Conservation (phyloP, 192 early-diverging fungal species). For the Gamsiella multidivaricata region DNA sequence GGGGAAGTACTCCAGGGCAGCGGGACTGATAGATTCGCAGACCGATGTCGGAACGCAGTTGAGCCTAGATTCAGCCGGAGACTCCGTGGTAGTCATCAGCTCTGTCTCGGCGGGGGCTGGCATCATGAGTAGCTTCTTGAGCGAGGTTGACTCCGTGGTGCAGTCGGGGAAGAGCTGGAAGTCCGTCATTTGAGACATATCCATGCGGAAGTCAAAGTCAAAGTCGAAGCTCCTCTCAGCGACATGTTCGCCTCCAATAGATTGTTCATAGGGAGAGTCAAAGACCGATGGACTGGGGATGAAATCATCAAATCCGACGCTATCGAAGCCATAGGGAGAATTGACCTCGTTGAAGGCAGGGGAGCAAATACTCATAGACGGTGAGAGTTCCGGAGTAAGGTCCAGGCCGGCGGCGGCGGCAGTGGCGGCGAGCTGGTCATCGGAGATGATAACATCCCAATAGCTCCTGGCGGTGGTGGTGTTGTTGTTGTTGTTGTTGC, state of each 20-base stretch:
- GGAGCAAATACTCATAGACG: constrained; percentile 30
- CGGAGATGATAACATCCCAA: constrained; percentile 9
- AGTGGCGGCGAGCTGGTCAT: constrained; percentile 1
- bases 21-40: constrained; percentile 7
- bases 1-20: neutral
- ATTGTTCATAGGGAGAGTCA: constrained; percentile 24
- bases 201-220: constrained; percentile 16
- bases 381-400: constrained; percentile 37
- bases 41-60: neutral
- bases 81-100: neutral
- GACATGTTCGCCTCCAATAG: neutral
- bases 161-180: constrained; percentile 40
- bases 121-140: constrained; percentile 12
- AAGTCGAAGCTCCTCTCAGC: constrained; percentile 1
- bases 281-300: constrained; percentile 25
- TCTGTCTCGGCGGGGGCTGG: neutral
- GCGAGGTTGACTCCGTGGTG: constrained; percentile 16
- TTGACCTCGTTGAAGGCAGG: constrained; percentile 15
- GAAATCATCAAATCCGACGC: constrained; percentile 23
- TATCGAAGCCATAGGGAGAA: constrained; percentile 35
- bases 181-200: constrained; percentile 3
- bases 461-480: neutral
- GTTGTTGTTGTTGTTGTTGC: constrained; percentile 15
- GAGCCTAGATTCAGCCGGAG: constrained; percentile 14
- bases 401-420: neutral